Conservation (phyloP, 371 early-diverging fungal species). For the Nematocida parisii region DNA sequence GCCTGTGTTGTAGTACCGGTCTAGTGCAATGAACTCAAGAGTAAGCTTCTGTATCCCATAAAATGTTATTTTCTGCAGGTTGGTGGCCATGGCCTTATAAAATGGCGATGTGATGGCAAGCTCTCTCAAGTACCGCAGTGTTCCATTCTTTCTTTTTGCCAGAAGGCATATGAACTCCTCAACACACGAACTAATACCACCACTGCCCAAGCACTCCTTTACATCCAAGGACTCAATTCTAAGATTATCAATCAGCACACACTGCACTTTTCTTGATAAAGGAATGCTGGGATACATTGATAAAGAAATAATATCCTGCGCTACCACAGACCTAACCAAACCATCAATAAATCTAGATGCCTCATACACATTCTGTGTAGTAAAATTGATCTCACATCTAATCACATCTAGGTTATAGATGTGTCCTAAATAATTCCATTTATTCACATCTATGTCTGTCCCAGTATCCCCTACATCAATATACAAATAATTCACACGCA, state of each 20-base stretch:
- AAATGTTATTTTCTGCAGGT: neutral
- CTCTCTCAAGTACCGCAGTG: neutral
- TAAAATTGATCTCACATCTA: constrained; percentile 12
- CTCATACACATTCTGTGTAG: neutral
- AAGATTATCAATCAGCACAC: neutral
- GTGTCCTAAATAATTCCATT: constrained; percentile 1
- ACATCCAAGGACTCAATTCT: neutral
- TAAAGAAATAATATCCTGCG: constrained; percentile 18
- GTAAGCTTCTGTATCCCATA: neutral
- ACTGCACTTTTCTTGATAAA: neutral
- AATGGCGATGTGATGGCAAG: neutral
- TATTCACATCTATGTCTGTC: neutral
- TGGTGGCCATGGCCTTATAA: neutral
- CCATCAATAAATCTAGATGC: neutral
- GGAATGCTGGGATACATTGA: constrained; percentile 6
- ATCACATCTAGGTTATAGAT: constrained; percentile 5
- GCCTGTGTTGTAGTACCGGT: neutral
- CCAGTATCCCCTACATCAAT: constrained; percentile 16
- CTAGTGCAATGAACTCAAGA: neutral
- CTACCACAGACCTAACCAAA: constrained; percentile 2
- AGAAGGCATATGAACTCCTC: neutral
- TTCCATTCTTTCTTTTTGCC: neutral
- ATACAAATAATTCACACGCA: constrained; percentile 1
- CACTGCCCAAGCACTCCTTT: neutral
- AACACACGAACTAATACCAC: neutral